phyloP scores from a whole-genome alignment of 805 yeast species.

The Ogataea allantospora region DNA sequence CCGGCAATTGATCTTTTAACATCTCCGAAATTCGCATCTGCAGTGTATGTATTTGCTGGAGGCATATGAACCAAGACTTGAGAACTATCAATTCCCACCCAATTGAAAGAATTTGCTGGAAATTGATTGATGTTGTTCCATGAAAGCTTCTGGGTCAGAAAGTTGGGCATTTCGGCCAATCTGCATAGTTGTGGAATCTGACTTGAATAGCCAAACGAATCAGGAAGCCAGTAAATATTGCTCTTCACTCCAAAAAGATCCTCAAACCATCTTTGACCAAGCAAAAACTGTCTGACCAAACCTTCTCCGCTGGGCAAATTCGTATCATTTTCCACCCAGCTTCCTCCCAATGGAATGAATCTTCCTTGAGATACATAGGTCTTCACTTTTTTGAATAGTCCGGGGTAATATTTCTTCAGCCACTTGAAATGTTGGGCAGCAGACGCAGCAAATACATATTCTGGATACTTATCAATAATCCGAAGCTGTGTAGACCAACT shows the following conservation, averaged over 20 bases:
- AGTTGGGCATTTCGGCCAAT: slow-evolving; percentile 77
- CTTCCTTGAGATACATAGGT: slow-evolving; percentile 67
- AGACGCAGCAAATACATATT: slow-evolving; percentile 89
- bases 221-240: slow-evolving; percentile 91
- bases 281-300: slow-evolving; percentile 78
- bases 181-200: slow-evolving; percentile 94
- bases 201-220: slow-evolving; percentile 93
- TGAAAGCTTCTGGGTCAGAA: slow-evolving; percentile 88
- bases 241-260: slow-evolving; percentile 76
- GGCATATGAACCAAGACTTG: slow-evolving; percentile 97
- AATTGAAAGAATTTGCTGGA: slow-evolving; percentile 88
- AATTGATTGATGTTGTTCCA: slow-evolving; percentile 95
- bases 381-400: slow-evolving; percentile 60
- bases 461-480: slow-evolving; percentile 83
- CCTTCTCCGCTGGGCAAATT: slow-evolving; percentile 96
- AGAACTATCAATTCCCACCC: slow-evolving; percentile 94
- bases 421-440: slow-evolving; percentile 96
- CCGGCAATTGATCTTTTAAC: slow-evolving; percentile 75
- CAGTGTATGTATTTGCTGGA: slow-evolving; percentile 94
- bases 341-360: slow-evolving; percentile 91
- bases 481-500: slow-evolving; percentile 94
- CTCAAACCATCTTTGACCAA: slow-evolving; percentile 85
- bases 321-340: slow-evolving; percentile 98
- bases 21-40: slow-evolving; percentile 90
- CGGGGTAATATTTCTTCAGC: slow-evolving; percentile 86